These are phyloP conservation scores for Narthecium ossifragum DNA, from an alignment of 106 monocot genomes.

Conservation along the genomic window DNA sequence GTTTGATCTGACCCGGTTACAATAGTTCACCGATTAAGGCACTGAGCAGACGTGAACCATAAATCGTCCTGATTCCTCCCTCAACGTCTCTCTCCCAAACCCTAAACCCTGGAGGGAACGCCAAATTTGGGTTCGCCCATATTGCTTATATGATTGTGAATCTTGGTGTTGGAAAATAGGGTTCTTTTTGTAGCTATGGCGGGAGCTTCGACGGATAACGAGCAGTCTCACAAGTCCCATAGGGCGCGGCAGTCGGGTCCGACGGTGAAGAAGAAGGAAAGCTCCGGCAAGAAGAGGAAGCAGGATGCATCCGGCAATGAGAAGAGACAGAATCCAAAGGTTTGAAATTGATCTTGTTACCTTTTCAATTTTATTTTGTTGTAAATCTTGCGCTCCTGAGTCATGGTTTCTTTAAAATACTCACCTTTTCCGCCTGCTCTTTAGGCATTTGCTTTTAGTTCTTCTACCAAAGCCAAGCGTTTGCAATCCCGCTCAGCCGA, in stretches of 20 bases:
- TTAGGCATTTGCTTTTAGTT: conserved; percentile 91
- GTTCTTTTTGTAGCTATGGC: no score
- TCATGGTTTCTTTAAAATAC: no score
- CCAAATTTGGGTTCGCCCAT: no score
- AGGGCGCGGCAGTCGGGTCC: conserved; percentile 18
- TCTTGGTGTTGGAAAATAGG: no score
- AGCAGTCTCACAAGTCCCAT: conserved; percentile 30
- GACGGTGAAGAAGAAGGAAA: conserved; percentile 22
- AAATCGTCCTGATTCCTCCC: no score
- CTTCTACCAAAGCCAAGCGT: conserved; percentile 71
- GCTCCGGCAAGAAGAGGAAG: conserved; percentile 5
- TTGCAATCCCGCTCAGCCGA: conserved; percentile 72
- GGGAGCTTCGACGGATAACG: background rate
- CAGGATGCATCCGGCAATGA: conserved; percentile 6
- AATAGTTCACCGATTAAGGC: no score
- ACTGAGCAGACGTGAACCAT: no score
- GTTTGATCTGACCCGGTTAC: no score
- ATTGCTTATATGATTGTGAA: no score
- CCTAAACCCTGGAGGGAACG: no score
- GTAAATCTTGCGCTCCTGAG: background rate
- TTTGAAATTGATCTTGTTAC: background rate
- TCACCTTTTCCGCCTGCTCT: conserved; percentile 1
- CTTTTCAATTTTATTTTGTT: background rate
- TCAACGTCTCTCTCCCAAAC: no score
- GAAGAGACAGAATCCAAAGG: conserved; percentile 35